These are phyloP conservation scores for Hyphopichia wangnamkhiaoensis DNA, from an alignment of 1,139 yeast genomes.

Conservation along the genomic window DNA sequence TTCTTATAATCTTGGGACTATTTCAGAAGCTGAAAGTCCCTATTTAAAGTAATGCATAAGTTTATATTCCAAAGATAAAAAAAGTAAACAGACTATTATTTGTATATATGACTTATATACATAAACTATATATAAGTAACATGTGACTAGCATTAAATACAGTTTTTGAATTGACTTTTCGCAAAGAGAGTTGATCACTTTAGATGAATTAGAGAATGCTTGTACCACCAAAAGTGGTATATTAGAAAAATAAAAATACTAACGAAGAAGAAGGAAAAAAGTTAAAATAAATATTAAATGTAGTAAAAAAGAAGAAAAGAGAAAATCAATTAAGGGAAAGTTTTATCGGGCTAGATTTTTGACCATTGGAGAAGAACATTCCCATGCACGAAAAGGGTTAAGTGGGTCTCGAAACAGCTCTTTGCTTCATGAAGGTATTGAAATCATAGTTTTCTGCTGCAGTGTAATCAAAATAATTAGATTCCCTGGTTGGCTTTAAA, in stretches of 20 bases:
- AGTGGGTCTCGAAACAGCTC: constrained; percentile 8
- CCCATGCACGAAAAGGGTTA: constrained; percentile 1
- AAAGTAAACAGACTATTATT: constrained; percentile 1
- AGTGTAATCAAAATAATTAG: constrained; percentile 34
- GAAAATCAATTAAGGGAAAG: no score
- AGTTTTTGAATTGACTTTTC: no score
- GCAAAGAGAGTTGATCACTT: no score
- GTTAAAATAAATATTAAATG: no score
- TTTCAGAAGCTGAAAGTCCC: constrained; percentile 17
- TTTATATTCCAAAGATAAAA: background rate
- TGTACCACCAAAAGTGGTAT: no score
- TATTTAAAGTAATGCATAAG: constrained; percentile 4
- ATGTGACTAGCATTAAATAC: background rate
- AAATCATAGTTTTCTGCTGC: constrained; percentile 34
- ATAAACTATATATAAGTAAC: constrained; percentile 1
- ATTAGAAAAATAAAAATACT: no score
- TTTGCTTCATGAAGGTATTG: constrained; percentile 37
- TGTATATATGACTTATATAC: background rate
- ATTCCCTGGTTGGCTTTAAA: constrained; percentile 10
- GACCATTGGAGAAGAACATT: no score
- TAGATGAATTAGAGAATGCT: no score
- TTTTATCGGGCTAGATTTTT: no score
- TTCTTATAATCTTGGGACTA: constrained; percentile 13
- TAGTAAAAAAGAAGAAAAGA: no score
- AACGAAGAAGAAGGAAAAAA: no score